Evolutionary conservation across 2,329 filamentous ascomycete genomes (phyloP).

Genomic region (Fusarium devonianum): DNA sequence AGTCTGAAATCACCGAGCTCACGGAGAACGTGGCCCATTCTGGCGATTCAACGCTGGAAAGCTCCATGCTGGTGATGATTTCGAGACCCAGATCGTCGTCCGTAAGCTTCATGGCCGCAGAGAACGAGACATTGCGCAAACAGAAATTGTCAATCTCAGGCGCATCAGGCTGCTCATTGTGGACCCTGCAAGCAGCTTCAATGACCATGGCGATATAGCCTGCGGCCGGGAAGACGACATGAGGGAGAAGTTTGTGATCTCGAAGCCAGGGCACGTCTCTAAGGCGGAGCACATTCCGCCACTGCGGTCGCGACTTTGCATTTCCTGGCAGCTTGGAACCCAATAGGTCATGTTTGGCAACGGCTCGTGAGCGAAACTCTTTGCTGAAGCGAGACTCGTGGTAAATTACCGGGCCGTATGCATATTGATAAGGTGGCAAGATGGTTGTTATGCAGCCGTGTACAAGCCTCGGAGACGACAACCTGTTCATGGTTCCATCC

Average conservation of each 20-base stretch:
- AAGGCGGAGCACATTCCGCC: conserved; percentile 56
- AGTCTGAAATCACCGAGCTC: conserved; percentile 57
- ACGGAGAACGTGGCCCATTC: conserved; percentile 65
- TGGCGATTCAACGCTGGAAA: conserved; percentile 47
- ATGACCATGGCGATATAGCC: conserved; percentile 61
- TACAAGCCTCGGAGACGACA: conserved; percentile 42
- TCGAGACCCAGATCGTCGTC: no score
- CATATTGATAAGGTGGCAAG: conserved; percentile 57
- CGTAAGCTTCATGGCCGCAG: conserved; percentile 40
- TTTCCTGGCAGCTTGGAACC: conserved; percentile 54
- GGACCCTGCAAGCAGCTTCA: conserved; percentile 55
- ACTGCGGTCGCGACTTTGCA: conserved; percentile 55
- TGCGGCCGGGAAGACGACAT: conserved; percentile 62
- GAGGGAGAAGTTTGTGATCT: conserved; percentile 64
- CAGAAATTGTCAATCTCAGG: conserved; percentile 28
- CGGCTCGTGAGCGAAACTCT: conserved; percentile 51
- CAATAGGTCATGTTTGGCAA: conserved; percentile 54
- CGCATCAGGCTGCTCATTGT: conserved; percentile 42
- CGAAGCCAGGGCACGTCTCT: conserved; percentile 64
- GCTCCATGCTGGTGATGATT: conserved; percentile 41
- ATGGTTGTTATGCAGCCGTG: no score
- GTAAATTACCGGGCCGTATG: conserved; percentile 57
- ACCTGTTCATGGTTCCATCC: no score
- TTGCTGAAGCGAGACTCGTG: conserved; percentile 54
- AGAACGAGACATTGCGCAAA: conserved; percentile 39